Evolutionary conservation across 1,284 basidiomycete genomes (phyloP), one percentile per base, ranked within the genome.

Genomic region (Microbotryum intermedium): DNA sequence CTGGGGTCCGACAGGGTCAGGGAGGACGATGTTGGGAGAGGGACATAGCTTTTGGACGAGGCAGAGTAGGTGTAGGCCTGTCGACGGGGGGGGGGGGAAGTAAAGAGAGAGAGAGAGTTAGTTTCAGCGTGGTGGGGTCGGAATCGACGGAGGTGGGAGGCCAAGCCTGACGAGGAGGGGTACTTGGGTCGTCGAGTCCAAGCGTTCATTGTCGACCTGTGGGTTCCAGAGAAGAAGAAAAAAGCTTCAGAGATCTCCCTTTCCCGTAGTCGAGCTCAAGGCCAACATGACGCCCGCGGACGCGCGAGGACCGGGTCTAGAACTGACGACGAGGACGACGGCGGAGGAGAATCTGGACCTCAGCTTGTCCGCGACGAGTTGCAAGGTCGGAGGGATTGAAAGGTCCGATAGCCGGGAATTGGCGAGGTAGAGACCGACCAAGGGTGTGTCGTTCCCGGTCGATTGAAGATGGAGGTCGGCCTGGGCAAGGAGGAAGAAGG

Each of bases 401-500:
- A 76, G 78, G 56, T 85, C 83, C 47, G 82, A 80, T 47, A 83
- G 49, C 48, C 81, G 76, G 64, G 84, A 83, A 54, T 80, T 83
- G 2, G 83, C 86, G 69, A 87, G 84, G 70, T 88, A 88, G 69
- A 86, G 84, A 1, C 84, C 86, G 6, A 86, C 81, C 4, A 88
- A 69, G 50, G 74, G 75, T 60, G 34, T 39, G 11, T 18, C 34
- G 34, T 5, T 39, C 18, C 34, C 13, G 4, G 11, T 39, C 13
- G 34, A 39, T 3, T 39, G 34, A 18, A 25, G 30, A 51, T 51
- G 34, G 39, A 57, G 52, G 54, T 61, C 59, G 29, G 59, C 59
- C 59, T 61, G 51, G 18, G 25, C 6, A 39, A 21, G 20, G 16
- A 46, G 28, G n/a, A 13, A 45, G 13, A 45, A 45, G 13, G 43